Base-by-base conservation (phyloP, 2,329 filamentous ascomycete species). In the Rutstroemia sp. region DNA sequence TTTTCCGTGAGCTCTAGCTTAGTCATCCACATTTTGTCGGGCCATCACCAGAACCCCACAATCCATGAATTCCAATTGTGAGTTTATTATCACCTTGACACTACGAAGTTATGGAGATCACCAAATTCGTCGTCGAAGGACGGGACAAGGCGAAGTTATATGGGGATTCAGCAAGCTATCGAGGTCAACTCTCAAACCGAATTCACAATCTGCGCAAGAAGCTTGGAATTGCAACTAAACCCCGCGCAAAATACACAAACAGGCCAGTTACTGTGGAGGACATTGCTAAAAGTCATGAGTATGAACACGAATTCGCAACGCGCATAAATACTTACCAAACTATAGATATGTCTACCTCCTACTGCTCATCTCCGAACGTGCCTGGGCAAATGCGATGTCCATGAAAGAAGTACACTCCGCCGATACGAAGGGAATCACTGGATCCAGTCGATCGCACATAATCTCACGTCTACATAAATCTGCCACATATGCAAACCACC, bases 341-440 rank as follows among this genome's bases (percentile, higher is more conserved):
- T 45, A 6, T 34, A 95, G 89, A 72, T 89, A 85, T 73, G 81
- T 86, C 49, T 79, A 87, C 63, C 78, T 96, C n/a, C 78, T 92
- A 34, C 79, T 99, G 56, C 83, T 96, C 67, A 88, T 84, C 40
- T 85, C 92, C 59, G 94, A 99, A 75, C 83, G 94, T 61, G 89
- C 92, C 51, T 97, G 91, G 89, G 92, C 94, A 39, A 87, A 96
- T 71, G 92, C 92, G 57, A 95, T 97, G 91, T 84, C 88, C 69
- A 90, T 96, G 80, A 96, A 95, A 73, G 82, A 89, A 4, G 77
- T 83, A 19, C 89, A 95, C 69, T 82, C 88, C 40, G 81, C 88
- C 64, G 89, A 94, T 65, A 84, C 86, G 59, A 88, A 89, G 71
- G 86, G 85, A 49, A 87, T 96, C 61, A 82, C 85, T 27, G 87